A percentile compares a stretch with the other conserved stretches of the same genome.
Evolutionary conservation across 495 filamentous ascomycete genomes (phyloP).

Genomic region (Penicillium parvum): DNA sequence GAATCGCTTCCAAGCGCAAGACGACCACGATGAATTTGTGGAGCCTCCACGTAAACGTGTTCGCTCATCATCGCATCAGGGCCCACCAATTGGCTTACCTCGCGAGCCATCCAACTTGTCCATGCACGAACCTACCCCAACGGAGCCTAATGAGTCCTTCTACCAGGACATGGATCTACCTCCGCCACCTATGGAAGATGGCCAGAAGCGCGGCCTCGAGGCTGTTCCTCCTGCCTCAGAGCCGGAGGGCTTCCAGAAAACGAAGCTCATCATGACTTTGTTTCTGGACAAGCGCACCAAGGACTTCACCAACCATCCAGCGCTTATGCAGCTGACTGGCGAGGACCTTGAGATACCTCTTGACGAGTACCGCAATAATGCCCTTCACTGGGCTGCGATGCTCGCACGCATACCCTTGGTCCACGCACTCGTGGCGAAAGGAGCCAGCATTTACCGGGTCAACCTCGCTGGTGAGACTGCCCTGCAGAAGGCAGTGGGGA

Average conservation of each 20-base stretch:
- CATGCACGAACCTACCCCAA: conserved; percentile 60
- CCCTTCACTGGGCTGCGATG: conserved; percentile 96
- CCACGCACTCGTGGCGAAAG: conserved; percentile 71
- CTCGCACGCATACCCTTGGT: conserved; percentile 79
- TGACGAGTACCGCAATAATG: conserved; percentile 79
- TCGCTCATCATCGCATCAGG: conserved; percentile 50
- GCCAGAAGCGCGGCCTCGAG: conserved; percentile 54
- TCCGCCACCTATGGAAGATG: conserved; percentile 48
- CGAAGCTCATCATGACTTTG: conserved; percentile 75
- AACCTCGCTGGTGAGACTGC: conserved; percentile 88
- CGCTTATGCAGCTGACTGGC: conserved; percentile 65
- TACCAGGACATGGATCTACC: conserved; percentile 55
- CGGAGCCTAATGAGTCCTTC: conserved; percentile 84
- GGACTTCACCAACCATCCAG: conserved; percentile 62
- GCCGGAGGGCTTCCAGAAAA: conserved; percentile 66
- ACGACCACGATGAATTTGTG: conserved; percentile 51
- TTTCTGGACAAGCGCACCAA: conserved; percentile 68
- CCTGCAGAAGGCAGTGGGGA: conserved; percentile 79
- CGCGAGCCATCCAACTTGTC: conserved; percentile 40
- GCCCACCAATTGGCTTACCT: conserved; percentile 33
- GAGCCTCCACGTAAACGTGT: conserved; percentile 87
- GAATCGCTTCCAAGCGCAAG: conserved; percentile 39
- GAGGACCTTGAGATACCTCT: conserved; percentile 86
- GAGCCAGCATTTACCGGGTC: conserved; percentile 79
- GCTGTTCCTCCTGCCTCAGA: conserved; percentile 65